Conservation (phyloP, 192 early-diverging fungal species). For the Geosiphon pyriformis region DNA sequence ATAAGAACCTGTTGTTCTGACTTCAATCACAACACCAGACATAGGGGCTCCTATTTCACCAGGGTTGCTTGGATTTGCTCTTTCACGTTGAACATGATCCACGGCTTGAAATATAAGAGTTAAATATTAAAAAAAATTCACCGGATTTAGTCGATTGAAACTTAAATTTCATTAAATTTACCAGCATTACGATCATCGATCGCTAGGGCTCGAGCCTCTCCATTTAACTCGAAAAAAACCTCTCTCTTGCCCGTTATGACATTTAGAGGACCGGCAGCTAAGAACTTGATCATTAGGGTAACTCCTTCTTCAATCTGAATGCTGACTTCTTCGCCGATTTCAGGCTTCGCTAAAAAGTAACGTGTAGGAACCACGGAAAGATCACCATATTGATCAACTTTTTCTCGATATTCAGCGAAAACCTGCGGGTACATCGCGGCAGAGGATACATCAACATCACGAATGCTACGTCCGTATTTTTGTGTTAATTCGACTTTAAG, state of each 20-base stretch:
- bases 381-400: conserved; percentile 76
- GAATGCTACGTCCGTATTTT: conserved; percentile 76
- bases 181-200: conserved; percentile 58
- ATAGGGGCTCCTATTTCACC: conserved; percentile 92
- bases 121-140: neutral
- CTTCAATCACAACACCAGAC: conserved; percentile 91
- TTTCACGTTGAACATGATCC: conserved; percentile 58
- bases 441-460: conserved; percentile 81
- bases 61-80: conserved; percentile 71
- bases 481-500: conserved; percentile 72
- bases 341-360: conserved; percentile 82
- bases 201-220: conserved; percentile 84
- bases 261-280: conserved; percentile 85
- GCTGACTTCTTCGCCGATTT: conserved; percentile 84
- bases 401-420: conserved; percentile 75
- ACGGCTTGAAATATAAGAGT: conserved; percentile 33
- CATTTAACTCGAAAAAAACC: conserved; percentile 95
- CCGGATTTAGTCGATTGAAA: neutral
- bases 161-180: conserved; percentile 11
- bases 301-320: conserved; percentile 84
- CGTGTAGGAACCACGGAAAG: conserved; percentile 86
- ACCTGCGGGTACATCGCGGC: conserved; percentile 93
- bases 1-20: conserved; percentile 60
- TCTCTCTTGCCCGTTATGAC: conserved; percentile 70
- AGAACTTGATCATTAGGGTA: conserved; percentile 82